phyloP scores from a whole-genome alignment of 805 yeast species.

The Monosporozyma yasuniensis region DNA sequence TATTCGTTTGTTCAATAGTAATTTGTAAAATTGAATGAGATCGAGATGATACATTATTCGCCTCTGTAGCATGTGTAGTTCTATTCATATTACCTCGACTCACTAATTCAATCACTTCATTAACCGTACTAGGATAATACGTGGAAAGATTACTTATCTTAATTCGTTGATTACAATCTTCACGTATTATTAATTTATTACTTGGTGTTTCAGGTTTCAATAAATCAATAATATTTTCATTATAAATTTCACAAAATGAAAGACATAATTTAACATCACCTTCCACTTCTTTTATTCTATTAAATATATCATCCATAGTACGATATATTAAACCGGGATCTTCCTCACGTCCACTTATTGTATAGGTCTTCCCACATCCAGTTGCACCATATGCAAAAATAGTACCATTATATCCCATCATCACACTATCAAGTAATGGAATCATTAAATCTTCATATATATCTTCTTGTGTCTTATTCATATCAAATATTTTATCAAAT shows the following conservation, averaged over 20 bases:
- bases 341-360: constrained; percentile 67
- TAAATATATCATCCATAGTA: constrained; percentile 69
- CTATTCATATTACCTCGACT: constrained; percentile 64
- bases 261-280: constrained; percentile 17
- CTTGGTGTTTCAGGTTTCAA: constrained; percentile 45
- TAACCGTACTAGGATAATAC: constrained; percentile 52
- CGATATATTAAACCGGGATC: constrained; percentile 73
- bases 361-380: constrained; percentile 95
- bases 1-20: constrained; percentile 48
- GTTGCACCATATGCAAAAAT: constrained; percentile 97
- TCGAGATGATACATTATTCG: constrained; percentile 82
- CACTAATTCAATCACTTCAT: constrained; percentile 73
- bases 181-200: constrained; percentile 53
- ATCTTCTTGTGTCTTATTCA: constrained; percentile 50
- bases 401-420: constrained; percentile 84
- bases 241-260: constrained; percentile 80
- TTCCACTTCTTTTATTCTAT: constrained; percentile 33
- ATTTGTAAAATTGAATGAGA: constrained; percentile 91
- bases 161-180: constrained; percentile 55
- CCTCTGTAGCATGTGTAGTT: constrained; percentile 81
- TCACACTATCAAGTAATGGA: constrained; percentile 61
- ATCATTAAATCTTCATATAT: constrained; percentile 59
- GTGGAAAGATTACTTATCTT: constrained; percentile 62
- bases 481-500: constrained; percentile 74
- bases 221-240: constrained; percentile 79